Evolutionary conservation across 2,329 filamentous ascomycete species (phyloP).

Genomic region (Cladophialophora chaetospira): DNA sequence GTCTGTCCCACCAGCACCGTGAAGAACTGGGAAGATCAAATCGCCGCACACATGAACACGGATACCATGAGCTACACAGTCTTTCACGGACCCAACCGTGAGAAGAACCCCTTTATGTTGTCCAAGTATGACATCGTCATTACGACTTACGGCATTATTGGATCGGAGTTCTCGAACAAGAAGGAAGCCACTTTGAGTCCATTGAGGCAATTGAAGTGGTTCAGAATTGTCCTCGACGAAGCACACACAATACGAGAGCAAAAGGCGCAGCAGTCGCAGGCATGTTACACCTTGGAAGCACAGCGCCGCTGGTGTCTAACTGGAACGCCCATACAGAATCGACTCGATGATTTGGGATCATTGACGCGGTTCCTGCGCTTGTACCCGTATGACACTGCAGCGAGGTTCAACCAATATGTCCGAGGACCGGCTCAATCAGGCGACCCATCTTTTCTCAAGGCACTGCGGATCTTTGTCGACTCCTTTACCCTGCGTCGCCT

Average conservation of each 20-base stretch:
- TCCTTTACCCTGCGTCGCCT: constrained; percentile 90
- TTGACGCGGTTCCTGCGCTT: constrained; percentile 83
- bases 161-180: constrained; percentile 72
- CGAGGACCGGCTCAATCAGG: constrained; percentile 83
- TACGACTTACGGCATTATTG: constrained; percentile 88
- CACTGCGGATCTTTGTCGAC: constrained; percentile 85
- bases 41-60: constrained; percentile 74
- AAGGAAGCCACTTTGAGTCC: constrained; percentile 53
- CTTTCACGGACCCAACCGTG: constrained; percentile 81
- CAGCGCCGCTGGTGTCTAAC: constrained; percentile 95
- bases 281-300: constrained; percentile 76
- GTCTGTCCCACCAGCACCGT: constrained; percentile 89
- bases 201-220: constrained; percentile 81
- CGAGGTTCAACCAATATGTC: constrained; percentile 76
- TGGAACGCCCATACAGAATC: constrained; percentile 92
- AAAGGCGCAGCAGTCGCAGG: constrained; percentile 77
- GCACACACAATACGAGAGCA: constrained; percentile 92
- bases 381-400: constrained; percentile 78
- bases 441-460: constrained; percentile 79
- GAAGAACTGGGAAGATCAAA: constrained; percentile 92
- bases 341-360: constrained; percentile 84
- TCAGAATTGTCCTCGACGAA: constrained; percentile 90
- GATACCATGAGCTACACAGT: constrained; percentile 71
- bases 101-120: constrained; percentile 68
- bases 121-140: constrained; percentile 79